Evolutionary conservation across 2,329 filamentous ascomycete species (phyloP).

Genomic region (Hansfordia pulvinata): DNA sequence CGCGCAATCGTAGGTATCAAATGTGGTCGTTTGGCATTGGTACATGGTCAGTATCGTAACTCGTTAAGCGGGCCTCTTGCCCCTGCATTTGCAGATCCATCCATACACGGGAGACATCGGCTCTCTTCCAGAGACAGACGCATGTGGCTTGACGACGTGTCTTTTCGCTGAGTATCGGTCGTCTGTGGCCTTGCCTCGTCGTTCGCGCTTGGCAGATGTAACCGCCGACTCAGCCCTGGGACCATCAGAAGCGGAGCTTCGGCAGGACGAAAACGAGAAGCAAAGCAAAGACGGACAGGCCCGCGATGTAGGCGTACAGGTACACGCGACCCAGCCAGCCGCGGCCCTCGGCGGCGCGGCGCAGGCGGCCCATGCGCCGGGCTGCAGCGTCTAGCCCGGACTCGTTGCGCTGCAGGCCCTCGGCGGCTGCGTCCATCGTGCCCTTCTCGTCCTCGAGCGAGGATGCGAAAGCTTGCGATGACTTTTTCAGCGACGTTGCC

Average conservation of each 20-base stretch:
- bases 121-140: no score
- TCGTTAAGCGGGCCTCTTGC: no score
- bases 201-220: no score
- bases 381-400: constrained; percentile 64
- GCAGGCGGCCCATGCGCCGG: constrained; percentile 62
- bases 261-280: constrained; percentile 75
- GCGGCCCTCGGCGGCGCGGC: constrained; percentile 73
- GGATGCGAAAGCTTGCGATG: constrained; percentile 56
- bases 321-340: constrained; percentile 78
- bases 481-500: constrained; percentile 63
- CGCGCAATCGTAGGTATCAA: no score
- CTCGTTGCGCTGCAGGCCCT: constrained; percentile 66
- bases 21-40: no score
- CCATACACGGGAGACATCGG: no score
- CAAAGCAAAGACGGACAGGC: constrained; percentile 64
- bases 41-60: no score
- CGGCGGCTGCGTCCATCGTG: constrained; percentile 54
- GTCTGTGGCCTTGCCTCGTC: no score
- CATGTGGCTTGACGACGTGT: no score
- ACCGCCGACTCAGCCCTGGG: no score
- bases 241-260: constrained; percentile 65
- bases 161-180: no score
- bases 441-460: constrained; percentile 62
- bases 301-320: constrained; percentile 74
- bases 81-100: no score